These are phyloP conservation scores for Aspergillus fijiensis DNA, from an alignment of 2,329 filamentous ascomycete species.

Conservation along the genomic window DNA sequence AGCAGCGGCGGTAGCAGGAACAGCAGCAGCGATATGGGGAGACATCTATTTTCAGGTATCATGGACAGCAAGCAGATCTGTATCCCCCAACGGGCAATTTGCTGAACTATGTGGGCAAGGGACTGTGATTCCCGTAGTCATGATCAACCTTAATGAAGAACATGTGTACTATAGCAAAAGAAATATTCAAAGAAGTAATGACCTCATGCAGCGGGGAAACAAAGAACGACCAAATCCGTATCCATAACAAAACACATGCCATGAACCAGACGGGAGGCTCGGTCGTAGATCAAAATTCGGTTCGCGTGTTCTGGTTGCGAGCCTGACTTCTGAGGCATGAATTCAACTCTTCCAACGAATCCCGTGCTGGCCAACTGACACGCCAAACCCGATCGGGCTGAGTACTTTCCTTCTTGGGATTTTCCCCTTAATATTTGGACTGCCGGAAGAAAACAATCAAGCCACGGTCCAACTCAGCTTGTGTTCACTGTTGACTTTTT, in stretches of 20 bases:
- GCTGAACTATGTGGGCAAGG: neutral
- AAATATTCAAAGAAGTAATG: neutral
- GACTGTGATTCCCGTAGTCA: neutral
- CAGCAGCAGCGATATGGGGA: too few species aligned
- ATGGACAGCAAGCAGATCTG: neutral
- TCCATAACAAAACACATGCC: too few species aligned
- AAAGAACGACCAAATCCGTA: neutral
- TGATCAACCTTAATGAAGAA: neutral
- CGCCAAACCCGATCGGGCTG: slow-evolving; percentile 25
- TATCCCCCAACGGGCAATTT: neutral
- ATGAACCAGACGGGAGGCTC: too few species aligned
- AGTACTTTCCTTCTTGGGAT: slow-evolving; percentile 21
- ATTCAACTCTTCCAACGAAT: neutral
- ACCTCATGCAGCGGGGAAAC: neutral
- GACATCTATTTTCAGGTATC: neutral
- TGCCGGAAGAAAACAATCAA: slow-evolving; percentile 1
- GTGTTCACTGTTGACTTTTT: neutral
- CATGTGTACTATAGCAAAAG: neutral
- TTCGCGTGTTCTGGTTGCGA: neutral
- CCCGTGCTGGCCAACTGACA: neutral
- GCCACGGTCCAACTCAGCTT: neutral
- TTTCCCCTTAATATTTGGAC: slow-evolving; percentile 6
- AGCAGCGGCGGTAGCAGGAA: too few species aligned
- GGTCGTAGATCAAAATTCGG: neutral
- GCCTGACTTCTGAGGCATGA: neutral